These are phyloP conservation scores for Penicillium canariense DNA, from an alignment of 495 filamentous ascomycete genomes.

Conservation along the genomic window DNA sequence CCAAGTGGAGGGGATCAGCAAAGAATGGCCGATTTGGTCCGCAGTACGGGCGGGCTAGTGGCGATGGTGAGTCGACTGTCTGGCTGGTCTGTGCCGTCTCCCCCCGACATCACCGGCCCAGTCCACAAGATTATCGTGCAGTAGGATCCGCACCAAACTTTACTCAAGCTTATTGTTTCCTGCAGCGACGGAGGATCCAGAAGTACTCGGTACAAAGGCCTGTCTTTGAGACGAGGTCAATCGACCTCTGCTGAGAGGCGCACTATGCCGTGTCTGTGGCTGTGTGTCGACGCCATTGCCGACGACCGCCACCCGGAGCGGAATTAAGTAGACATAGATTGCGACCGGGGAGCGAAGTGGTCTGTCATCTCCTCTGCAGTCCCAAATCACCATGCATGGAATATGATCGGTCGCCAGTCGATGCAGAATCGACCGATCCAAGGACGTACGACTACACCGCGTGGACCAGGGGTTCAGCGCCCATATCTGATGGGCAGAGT, in stretches of 20 bases:
- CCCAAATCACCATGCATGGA: background rate
- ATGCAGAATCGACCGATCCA: background rate
- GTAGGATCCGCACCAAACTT: background rate
- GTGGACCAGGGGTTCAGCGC: too few species aligned
- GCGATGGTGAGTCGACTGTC: background rate
- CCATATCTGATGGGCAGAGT: background rate
- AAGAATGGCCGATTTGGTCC: slow-evolving; percentile 12
- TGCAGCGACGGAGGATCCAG: background rate
- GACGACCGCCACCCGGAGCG: background rate
- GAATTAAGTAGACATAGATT: background rate
- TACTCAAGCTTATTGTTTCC: background rate
- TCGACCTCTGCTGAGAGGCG: background rate
- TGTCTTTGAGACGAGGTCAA: background rate
- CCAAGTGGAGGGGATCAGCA: slow-evolving; percentile 16
- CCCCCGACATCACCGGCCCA: background rate
- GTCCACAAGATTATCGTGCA: background rate
- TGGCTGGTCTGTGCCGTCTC: background rate
- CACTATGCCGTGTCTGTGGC: background rate
- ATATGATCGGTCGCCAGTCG: background rate
- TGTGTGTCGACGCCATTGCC: background rate
- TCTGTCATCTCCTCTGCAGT: background rate
- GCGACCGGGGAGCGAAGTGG: background rate
- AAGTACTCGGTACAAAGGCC: background rate
- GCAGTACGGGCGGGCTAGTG: slow-evolving; percentile 6
- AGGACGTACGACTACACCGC: too few species aligned